Percentiles rank a stretch among this genome's conserved stretches.
phyloP scores from a whole-genome alignment of 2,329 filamentous ascomycete species.

The Canariomyces notabilis region DNA sequence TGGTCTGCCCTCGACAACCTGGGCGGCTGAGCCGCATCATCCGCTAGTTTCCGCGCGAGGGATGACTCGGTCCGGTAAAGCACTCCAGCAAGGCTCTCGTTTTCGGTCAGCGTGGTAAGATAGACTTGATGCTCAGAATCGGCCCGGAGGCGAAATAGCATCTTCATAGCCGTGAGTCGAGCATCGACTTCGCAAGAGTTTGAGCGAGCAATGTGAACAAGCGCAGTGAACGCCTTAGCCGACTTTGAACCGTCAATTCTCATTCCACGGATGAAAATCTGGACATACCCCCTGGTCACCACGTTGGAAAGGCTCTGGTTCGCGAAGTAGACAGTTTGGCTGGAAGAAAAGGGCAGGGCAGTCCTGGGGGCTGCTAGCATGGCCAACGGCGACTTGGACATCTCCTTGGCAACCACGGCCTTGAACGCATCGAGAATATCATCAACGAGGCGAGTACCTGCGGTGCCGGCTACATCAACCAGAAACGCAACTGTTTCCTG shows the following conservation, averaged over 20 bases:
- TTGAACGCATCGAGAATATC: slow-evolving; percentile 50
- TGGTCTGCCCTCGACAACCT: slow-evolving; percentile 43
- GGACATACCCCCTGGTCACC: slow-evolving; percentile 64
- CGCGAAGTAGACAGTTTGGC: slow-evolving; percentile 26
- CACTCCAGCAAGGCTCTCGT: slow-evolving; percentile 64
- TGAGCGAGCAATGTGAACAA: slow-evolving; percentile 60
- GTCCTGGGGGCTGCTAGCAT: slow-evolving; percentile 26
- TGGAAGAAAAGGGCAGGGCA: slow-evolving; percentile 21
- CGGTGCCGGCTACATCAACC: slow-evolving; percentile 58
- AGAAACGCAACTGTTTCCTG: slow-evolving; percentile 61
- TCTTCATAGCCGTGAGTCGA: slow-evolving; percentile 67
- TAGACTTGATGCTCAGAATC: slow-evolving; percentile 76
- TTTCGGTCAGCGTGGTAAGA: slow-evolving; percentile 65
- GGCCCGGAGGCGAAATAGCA: slow-evolving; percentile 76
- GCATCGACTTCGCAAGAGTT: slow-evolving; percentile 60
- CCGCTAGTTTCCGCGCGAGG: slow-evolving; percentile 45
- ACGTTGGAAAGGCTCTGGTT: slow-evolving; percentile 61
- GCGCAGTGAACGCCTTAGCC: slow-evolving; percentile 53
- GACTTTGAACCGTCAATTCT: slow-evolving; percentile 62
- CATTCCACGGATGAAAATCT: slow-evolving; percentile 71
- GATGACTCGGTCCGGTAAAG: slow-evolving; percentile 61
- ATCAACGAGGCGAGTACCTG: slow-evolving; percentile 54
- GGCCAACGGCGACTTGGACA: slow-evolving; percentile 39
- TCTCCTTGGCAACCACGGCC: slow-evolving; percentile 46
- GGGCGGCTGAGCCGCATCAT: slow-evolving; percentile 44